Base-by-base conservation (phyloP, 2,329 filamentous ascomycete genomes). In the Elsinoe necatrix region DNA sequence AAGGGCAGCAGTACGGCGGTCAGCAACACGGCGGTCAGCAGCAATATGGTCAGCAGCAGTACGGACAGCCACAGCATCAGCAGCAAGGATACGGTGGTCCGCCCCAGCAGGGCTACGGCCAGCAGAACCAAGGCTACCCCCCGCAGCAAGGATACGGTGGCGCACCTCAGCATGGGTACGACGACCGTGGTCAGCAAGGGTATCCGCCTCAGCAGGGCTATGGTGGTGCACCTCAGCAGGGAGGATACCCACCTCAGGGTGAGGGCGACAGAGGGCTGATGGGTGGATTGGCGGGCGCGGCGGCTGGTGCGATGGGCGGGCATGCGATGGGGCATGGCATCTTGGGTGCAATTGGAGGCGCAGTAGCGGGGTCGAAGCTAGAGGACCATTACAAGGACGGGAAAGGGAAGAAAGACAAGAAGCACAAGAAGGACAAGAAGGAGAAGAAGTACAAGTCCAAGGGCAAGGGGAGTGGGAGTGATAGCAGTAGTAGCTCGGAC, bases 291-390 rank as follows among this genome's bases (percentile, higher is more conserved):
- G 77, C 75, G 8, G 81, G 81, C 39, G 80, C 78, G 42, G 76
- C 78, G 8, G 78, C 80, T 1, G 81, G 81, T 0, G 79, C 77
- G 58, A 80, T 77, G 59, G 72, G 78, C 9, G 81, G 80, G 4
- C 74, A 77, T 63, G 78, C 80, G 66, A 72, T 80, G 66, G 73
- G 76, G 20, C 78, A 81, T 61, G 78, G 78, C 3, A 65, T 83
- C n/a, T 63, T 84, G 2, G 81, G 81, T 12, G 77, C 79, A 1
- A 63, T 83, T 39, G 77, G 78, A 8, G 80, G 80, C 43, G 80
- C 80, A 0, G 69, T 83, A 12, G 63, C 77, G 1, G 80, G 80
- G 1, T 76, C 72, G 63, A 77, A 80, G 61, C 62, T 81, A 0
- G 77, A 81, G 62, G 75, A 82, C 61, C 75, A 77, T 59, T 61